Evolutionary conservation across 805 yeast species (phyloP).

Genomic region (Komagataella mondaviorum): DNA sequence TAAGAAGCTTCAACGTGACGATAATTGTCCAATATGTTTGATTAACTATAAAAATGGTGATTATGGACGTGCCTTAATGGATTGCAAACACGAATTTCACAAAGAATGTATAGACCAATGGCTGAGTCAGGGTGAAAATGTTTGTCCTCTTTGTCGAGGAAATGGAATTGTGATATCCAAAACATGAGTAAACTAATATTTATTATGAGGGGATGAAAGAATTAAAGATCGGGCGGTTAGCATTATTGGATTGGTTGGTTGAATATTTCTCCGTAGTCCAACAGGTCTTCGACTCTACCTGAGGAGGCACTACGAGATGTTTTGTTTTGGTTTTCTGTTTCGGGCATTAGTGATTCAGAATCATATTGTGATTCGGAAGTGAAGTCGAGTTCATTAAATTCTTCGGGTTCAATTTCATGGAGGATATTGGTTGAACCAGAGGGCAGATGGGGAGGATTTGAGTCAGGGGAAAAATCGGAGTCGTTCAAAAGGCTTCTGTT

Average conservation of each 20-base stretch:
- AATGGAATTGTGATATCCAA: slow-evolving; percentile 17
- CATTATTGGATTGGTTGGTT: not conserved
- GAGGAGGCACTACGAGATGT: not conserved
- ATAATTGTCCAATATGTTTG: slow-evolving; percentile 39
- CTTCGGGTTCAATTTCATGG: not conserved
- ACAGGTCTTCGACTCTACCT: not conserved
- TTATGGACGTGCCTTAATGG: slow-evolving; percentile 25
- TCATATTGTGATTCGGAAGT: not conserved
- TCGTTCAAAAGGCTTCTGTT: not conserved
- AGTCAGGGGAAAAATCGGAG: not conserved
- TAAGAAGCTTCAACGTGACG: slow-evolving; percentile 10
- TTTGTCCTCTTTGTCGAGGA: slow-evolving; percentile 45
- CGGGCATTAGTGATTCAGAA: not conserved
- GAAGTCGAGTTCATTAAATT: not conserved
- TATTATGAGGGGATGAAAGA: not conserved
- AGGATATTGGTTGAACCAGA: not conserved
- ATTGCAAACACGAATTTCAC: slow-evolving; percentile 42
- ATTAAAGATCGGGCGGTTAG: not conserved
- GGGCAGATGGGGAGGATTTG: not conserved
- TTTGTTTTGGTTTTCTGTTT: not conserved
- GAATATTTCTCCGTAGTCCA: not conserved
- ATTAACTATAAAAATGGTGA: slow-evolving; percentile 33
- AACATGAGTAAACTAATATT: not conserved
- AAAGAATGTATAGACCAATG: slow-evolving; percentile 44
- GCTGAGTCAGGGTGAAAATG: slow-evolving; percentile 37